Evolutionary conservation across 2,329 filamentous ascomycete genomes (phyloP).

Genomic region (Xylariomycetidae sp.): DNA sequence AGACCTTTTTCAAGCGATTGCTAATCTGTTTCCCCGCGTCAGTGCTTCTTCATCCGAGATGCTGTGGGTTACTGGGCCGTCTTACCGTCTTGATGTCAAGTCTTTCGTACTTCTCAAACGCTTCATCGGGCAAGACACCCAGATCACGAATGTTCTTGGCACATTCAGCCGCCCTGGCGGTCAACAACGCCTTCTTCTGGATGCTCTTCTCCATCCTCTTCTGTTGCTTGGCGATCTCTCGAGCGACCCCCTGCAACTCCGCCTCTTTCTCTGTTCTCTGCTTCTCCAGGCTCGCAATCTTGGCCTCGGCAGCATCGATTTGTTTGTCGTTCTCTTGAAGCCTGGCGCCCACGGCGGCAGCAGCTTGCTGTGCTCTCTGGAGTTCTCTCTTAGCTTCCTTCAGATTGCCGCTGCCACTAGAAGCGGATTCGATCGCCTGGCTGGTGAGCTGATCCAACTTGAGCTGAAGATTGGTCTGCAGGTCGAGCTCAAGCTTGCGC

Average conservation of each 20-base stretch:
- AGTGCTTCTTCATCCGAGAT: slow-evolving; percentile 3
- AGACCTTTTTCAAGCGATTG: slow-evolving; percentile 79
- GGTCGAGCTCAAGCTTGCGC: slow-evolving; percentile 74
- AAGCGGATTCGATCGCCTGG: slow-evolving; percentile 62
- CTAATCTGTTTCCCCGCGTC: slow-evolving; percentile 39
- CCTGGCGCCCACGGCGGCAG: slow-evolving; percentile 61
- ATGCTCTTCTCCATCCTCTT: slow-evolving; percentile 89
- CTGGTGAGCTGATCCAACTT: slow-evolving; percentile 80
- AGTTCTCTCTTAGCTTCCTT: slow-evolving; percentile 77
- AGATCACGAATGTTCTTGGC: slow-evolving; percentile 87
- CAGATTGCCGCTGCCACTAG: slow-evolving; percentile 59
- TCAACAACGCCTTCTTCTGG: slow-evolving; percentile 76
- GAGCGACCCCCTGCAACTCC: slow-evolving; percentile 68
- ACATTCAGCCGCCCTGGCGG: slow-evolving; percentile 71
- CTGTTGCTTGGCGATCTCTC: slow-evolving; percentile 76
- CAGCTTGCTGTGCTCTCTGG: slow-evolving; percentile 64
- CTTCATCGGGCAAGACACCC: slow-evolving; percentile 88
- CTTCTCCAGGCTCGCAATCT: slow-evolving; percentile 30
- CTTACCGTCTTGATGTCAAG: slow-evolving; percentile 71
- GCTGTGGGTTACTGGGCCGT: slow-evolving; percentile 6
- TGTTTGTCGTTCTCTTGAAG: slow-evolving; percentile 69
- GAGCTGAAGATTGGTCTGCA: slow-evolving; percentile 83
- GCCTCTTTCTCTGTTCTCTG: slow-evolving; percentile 60
- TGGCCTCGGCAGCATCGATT: slow-evolving; percentile 50
- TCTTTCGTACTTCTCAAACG: slow-evolving; percentile 83